A percentile compares a stretch with the other conserved stretches of the same genome.
Evolutionary conservation across 495 filamentous ascomycete genomes (phyloP).

Genomic region (Amphirosellinia nigrospora): DNA sequence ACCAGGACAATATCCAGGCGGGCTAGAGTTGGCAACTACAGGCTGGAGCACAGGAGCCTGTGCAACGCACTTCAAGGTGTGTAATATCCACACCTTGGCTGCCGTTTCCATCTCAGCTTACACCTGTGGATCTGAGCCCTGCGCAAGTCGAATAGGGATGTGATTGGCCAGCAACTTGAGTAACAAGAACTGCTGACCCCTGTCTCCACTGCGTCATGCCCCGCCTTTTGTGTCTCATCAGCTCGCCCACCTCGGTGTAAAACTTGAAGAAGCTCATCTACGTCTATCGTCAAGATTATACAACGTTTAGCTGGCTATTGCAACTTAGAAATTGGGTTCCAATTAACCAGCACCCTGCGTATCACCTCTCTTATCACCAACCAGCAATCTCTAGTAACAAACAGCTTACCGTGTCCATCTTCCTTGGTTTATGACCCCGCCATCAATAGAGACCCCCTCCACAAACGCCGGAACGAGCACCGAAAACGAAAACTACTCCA

Average conservation of each 20-base stretch:
- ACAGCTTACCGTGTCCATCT: background rate
- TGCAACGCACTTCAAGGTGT: background rate
- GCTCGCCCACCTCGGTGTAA: background rate
- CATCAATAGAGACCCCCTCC: conserved; percentile 11
- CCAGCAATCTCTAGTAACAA: background rate
- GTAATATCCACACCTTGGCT: background rate
- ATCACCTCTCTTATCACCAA: background rate
- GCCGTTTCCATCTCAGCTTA: background rate
- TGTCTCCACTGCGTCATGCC: conserved; percentile 40
- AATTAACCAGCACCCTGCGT: background rate
- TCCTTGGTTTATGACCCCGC: conserved; percentile 12
- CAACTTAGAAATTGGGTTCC: too few relatives aligned
- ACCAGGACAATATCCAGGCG: too few relatives aligned
- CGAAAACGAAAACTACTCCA: background rate
- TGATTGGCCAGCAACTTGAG: background rate
- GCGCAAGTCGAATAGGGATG: background rate
- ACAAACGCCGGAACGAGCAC: background rate
- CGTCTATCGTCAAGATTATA: background rate
- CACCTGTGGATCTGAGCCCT: background rate
- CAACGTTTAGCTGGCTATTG: background rate
- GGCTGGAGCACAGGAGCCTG: too few relatives aligned
- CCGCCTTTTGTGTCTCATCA: conserved; percentile 28
- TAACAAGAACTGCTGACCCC: conserved; percentile 15
- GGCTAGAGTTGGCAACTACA: background rate
- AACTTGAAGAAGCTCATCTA: background rate